Conservation (phyloP, 345 rosid genomes). For the Citrus inodora region DNA sequence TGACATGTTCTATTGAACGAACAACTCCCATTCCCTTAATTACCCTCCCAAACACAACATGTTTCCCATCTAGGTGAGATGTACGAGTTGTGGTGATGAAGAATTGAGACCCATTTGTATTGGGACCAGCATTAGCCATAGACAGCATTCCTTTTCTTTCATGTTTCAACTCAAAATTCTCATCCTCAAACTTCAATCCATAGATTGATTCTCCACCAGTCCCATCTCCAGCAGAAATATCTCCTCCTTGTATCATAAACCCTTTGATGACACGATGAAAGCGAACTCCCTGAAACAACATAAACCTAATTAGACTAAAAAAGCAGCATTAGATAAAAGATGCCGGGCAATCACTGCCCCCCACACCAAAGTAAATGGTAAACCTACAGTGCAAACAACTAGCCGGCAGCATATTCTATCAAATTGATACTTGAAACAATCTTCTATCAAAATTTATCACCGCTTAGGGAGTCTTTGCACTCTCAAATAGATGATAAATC, state of each 20-base stretch:
- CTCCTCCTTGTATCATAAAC: conserved; percentile 95
- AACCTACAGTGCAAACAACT: background rate
- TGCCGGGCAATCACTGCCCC: background rate
- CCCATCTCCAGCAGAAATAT: conserved; percentile 86
- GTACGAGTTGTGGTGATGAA: conserved; percentile 86
- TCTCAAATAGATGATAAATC: background rate
- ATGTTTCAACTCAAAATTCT: conserved; percentile 81
- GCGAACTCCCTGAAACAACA: conserved; percentile 58
- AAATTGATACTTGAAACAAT: background rate
- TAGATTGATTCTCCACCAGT: conserved; percentile 94
- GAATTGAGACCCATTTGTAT: conserved; percentile 97
- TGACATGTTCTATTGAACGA: conserved; percentile 75
- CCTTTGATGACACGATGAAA: conserved; percentile 86
- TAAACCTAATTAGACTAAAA: background rate
- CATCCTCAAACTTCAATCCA: conserved; percentile 88
- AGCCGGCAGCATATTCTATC: background rate
- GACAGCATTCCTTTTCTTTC: conserved; percentile 96
- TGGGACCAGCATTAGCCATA: conserved; percentile 83
- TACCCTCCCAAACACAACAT: conserved; percentile 89
- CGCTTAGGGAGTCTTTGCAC: background rate
- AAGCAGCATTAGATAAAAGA: background rate
- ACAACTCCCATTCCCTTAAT: conserved; percentile 93
- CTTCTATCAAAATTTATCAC: background rate
- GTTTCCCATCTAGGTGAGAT: conserved; percentile 87
- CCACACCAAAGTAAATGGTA: background rate